Conservation (phyloP, 2,329 filamentous ascomycete genomes). For the Dactylellina haptotyla region DNA sequence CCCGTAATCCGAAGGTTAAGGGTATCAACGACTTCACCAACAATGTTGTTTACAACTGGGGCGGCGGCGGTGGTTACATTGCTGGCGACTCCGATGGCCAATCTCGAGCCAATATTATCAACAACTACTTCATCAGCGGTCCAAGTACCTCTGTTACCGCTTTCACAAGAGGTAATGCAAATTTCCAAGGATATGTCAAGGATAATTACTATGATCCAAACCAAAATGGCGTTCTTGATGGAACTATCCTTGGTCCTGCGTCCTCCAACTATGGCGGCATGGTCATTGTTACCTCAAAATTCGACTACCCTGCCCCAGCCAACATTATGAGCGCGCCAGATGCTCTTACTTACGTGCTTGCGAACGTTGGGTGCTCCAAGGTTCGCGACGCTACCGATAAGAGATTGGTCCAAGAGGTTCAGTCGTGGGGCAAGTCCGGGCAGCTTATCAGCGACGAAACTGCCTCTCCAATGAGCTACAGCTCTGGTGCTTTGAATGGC, state of each 20-base stretch:
- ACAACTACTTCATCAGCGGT: constrained; percentile 70
- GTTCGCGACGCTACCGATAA: constrained; percentile 64
- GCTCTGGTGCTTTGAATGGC: constrained; percentile 61
- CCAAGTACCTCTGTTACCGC: constrained; percentile 66
- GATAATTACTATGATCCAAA: constrained; percentile 68
- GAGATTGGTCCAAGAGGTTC: constrained; percentile 62
- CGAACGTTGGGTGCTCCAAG: constrained; percentile 63
- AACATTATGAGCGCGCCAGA: constrained; percentile 62
- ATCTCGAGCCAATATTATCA: constrained; percentile 67
- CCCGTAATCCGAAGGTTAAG: constrained; percentile 69
- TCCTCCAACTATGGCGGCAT: constrained; percentile 64
- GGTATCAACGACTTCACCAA: constrained; percentile 66
- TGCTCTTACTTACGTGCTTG: constrained; percentile 63
- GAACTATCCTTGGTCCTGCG: constrained; percentile 62
- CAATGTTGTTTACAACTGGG: constrained; percentile 69
- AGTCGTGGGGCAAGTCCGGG: constrained; percentile 64
- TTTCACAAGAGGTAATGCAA: constrained; percentile 68
- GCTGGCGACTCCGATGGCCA: constrained; percentile 65
- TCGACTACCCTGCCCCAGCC: constrained; percentile 63
- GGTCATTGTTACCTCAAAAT: constrained; percentile 62
- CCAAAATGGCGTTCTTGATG: constrained; percentile 66
- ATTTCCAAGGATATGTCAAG: constrained; percentile 67
- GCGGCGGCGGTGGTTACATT: constrained; percentile 68
- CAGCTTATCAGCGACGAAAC: constrained; percentile 65
- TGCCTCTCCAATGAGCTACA: constrained; percentile 61